These are phyloP conservation scores for Pythium insidiosum DNA, from an alignment of 352 stramenopile species.

Conservation along the genomic window DNA sequence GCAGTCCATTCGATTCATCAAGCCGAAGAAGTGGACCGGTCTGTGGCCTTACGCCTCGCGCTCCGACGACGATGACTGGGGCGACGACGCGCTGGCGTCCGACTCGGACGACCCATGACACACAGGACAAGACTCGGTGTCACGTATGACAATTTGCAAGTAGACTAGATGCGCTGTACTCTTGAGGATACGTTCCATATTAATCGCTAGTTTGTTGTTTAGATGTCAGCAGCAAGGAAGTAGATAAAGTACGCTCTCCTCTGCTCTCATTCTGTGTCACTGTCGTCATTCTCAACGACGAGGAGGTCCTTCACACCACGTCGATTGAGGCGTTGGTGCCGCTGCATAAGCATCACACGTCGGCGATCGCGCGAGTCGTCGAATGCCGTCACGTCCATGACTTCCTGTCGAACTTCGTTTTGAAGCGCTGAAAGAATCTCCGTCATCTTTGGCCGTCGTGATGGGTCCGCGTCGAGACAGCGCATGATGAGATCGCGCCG, in stretches of 20 bases:
- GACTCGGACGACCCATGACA: constrained; percentile 14
- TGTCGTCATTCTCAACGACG: no score
- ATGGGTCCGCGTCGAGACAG: constrained; percentile 55
- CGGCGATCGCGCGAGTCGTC: constrained; percentile 50
- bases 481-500: constrained; percentile 59
- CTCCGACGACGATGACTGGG: not conserved
- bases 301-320: constrained; percentile 57
- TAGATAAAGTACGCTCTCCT: no score
- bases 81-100: constrained; percentile 1
- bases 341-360: constrained; percentile 62
- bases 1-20: constrained; percentile 38
- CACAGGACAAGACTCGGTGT: not conserved
- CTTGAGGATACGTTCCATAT: not conserved
- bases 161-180: no score
- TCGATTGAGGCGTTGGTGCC: constrained; percentile 70
- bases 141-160: no score
- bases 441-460: constrained; percentile 60
- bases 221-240: constrained; percentile 2
- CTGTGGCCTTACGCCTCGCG: constrained; percentile 34
- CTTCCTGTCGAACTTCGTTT: constrained; percentile 68
- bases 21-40: constrained; percentile 61
- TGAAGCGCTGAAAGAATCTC: constrained; percentile 68
- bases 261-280: no score
- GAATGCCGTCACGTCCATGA: constrained; percentile 60
- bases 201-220: not conserved